phyloP scores from a whole-genome alignment of 1,284 basidiomycete genomes.

The Sparassis latifolia region DNA sequence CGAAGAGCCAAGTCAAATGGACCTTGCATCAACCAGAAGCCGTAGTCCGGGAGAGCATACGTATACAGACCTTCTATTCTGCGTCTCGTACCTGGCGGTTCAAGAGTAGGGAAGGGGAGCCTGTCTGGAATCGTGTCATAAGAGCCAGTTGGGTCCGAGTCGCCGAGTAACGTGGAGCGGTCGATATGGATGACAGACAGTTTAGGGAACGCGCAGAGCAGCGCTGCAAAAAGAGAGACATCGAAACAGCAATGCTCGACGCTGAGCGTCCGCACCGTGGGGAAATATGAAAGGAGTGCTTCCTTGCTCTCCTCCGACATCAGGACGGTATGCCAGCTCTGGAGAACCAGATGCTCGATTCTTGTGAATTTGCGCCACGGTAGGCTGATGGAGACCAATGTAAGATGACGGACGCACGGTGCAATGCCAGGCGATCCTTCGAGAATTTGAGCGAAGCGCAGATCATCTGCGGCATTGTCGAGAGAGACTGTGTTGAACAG shows the following conservation, averaged over 20 bases:
- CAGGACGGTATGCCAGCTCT: conserved; percentile 1
- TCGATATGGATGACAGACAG: conserved; percentile 2
- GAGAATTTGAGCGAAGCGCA: conserved; percentile 3
- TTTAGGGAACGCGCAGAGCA: conserved; percentile 3
- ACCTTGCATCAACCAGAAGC: too few relatives aligned
- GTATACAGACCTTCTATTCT: too few relatives aligned
- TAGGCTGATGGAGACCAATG: conserved; percentile 2
- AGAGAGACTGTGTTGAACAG: conserved; percentile 5
- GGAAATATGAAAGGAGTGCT: conserved; percentile 1
- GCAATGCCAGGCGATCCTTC: conserved; percentile 2
- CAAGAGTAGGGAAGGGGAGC: not conserved
- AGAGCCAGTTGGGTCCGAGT: not conserved
- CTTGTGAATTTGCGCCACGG: conserved; percentile 2
- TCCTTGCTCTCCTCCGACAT: conserved; percentile 1
- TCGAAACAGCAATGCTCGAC: conserved; percentile 3
- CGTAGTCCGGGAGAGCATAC: too few relatives aligned
- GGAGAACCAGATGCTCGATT: conserved; percentile 3
- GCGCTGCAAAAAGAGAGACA: not conserved
- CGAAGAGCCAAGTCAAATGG: too few relatives aligned
- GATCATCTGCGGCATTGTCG: not conserved
- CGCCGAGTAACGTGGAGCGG: conserved; percentile 1
- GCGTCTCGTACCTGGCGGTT: not conserved
- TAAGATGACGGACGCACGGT: conserved; percentile 2
- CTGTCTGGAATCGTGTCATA: not conserved
- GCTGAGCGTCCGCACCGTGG: not conserved